A percentile compares a stretch with the other conserved stretches of the same genome.
phyloP scores from a whole-genome alignment of 2,329 filamentous ascomycete species.

The Aspergillus pseudoterreus region DNA sequence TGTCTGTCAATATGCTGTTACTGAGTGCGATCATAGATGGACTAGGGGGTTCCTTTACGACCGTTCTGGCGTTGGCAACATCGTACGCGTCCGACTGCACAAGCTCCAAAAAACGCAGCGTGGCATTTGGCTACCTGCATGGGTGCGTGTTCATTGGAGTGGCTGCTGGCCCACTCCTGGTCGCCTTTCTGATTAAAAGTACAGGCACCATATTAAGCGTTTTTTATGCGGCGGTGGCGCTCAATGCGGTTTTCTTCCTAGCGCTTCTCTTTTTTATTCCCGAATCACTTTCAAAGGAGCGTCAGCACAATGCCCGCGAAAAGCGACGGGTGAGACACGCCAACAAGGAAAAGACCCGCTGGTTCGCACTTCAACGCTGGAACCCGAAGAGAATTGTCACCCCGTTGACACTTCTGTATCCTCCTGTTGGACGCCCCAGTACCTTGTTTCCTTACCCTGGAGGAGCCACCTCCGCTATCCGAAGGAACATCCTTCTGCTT shows the following conservation, averaged over 20 bases:
- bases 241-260: constrained; percentile 70
- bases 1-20: constrained; percentile 76
- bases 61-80: constrained; percentile 72
- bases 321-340: constrained; percentile 52
- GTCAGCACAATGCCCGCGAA: constrained; percentile 67
- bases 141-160: constrained; percentile 86
- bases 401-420: constrained; percentile 74
- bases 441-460: constrained; percentile 45
- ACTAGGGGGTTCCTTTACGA: constrained; percentile 81
- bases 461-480: constrained; percentile 57
- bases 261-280: constrained; percentile 71
- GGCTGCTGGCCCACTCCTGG: constrained; percentile 77
- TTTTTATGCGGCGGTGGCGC: constrained; percentile 75
- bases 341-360: constrained; percentile 29
- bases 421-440: constrained; percentile 44
- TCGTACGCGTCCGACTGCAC: constrained; percentile 91
- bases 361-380: constrained; percentile 24
- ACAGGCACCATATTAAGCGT: constrained; percentile 73
- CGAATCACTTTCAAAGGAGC: constrained; percentile 74
- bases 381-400: constrained; percentile 65
- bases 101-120: constrained; percentile 70
- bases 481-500: constrained; percentile 77
- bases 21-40: constrained; percentile 77
- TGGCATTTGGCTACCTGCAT: constrained; percentile 86
- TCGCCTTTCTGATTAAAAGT: constrained; percentile 72